phyloP scores from a whole-genome alignment of 139 green algal species.

The Auxenochlorella protothecoides region DNA sequence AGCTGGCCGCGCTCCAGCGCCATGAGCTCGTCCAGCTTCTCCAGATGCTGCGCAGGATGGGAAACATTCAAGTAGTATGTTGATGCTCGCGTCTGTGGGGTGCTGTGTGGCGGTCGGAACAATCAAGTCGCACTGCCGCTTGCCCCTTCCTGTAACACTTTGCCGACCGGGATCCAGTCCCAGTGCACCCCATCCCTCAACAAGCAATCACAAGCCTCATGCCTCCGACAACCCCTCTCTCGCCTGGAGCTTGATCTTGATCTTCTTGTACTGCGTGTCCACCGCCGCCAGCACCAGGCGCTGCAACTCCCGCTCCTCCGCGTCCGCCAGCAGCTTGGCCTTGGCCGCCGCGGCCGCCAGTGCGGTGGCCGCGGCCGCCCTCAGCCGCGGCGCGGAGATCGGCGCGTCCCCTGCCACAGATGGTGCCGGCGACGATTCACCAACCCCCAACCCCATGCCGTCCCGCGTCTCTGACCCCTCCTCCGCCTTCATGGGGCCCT shows the following conservation, averaged over 20 bases:
- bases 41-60: conserved; percentile 14
- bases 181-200: conserved; percentile 1
- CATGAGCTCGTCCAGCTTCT: conserved; percentile 22
- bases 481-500: background rate
- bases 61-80: background rate
- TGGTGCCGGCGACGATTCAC: too few relatives aligned
- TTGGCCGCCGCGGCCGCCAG: conserved; percentile 54
- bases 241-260: conserved; percentile 32
- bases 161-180: too few relatives aligned
- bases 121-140: too few relatives aligned
- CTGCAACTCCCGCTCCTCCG: conserved; percentile 68
- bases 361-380: conserved; percentile 39
- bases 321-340: conserved; percentile 53
- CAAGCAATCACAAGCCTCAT: background rate
- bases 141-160: background rate
- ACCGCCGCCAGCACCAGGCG: conserved; percentile 40
- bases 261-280: conserved; percentile 12
- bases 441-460: too few relatives aligned
- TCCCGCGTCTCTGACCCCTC: background rate
- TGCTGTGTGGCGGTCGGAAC: background rate
- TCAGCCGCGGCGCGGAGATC: conserved; percentile 5
- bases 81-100: background rate
- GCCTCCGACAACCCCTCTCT: background rate
- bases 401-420: background rate
- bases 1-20: conserved; percentile 5